Conservation (phyloP, 2,329 filamentous ascomycete genomes). For the Myriosclerotinia curreyana region DNA sequence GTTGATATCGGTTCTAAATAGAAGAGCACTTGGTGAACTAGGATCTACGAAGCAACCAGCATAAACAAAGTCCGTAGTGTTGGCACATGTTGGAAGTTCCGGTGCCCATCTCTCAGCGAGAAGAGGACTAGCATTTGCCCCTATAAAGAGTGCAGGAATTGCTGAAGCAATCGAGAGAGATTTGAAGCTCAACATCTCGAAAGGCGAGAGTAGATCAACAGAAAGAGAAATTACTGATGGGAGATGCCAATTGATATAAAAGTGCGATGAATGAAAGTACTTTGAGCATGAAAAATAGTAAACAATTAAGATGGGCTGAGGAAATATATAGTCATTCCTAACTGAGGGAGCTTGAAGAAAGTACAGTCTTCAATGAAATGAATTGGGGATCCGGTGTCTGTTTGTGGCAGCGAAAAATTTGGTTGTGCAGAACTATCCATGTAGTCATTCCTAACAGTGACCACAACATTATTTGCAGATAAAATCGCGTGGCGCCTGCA, state of each 20-base stretch:
- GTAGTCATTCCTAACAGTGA: background rate
- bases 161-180: slow-evolving; percentile 30
- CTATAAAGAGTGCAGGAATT: slow-evolving; percentile 28
- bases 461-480: slow-evolving; percentile 9
- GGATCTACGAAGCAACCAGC: slow-evolving; percentile 40
- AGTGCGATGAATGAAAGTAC: background rate
- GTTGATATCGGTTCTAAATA: slow-evolving; percentile 35
- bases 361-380: background rate
- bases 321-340: background rate
- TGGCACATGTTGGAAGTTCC: slow-evolving; percentile 31
- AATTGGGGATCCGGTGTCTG: background rate
- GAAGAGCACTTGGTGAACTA: slow-evolving; percentile 35
- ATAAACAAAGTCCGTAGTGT: slow-evolving; percentile 40
- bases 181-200: slow-evolving; percentile 29
- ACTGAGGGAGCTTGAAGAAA: background rate
- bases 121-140: slow-evolving; percentile 27
- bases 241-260: background rate
- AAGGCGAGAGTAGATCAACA: background rate
- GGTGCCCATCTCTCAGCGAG: slow-evolving; percentile 28
- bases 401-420: slow-evolving; percentile 1
- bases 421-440: background rate
- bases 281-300: background rate
- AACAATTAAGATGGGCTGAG: background rate
- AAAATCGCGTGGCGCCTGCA: slow-evolving; percentile 12
- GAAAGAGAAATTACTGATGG: background rate